phyloP scores from a whole-genome alignment of 1,284 basidiomycete genomes.

The Boletus smithii region DNA sequence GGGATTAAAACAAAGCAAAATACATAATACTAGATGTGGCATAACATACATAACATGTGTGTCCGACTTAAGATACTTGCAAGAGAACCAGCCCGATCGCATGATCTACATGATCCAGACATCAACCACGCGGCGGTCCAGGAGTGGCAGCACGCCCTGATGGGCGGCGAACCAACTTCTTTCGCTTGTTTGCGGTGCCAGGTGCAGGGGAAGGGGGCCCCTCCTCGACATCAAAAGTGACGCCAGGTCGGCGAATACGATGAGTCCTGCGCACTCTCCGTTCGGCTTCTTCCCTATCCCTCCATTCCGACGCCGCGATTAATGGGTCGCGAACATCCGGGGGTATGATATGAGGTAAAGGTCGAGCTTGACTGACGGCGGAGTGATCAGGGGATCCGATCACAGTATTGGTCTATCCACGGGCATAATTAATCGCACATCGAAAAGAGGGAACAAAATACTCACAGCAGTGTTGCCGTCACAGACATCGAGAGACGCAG shows the following conservation, averaged over 20 bases:
- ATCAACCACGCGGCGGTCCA: slow-evolving; percentile 23
- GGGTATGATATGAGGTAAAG: slow-evolving; percentile 49
- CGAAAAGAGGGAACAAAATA: slow-evolving; percentile 10
- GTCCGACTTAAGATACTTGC: slow-evolving; percentile 26
- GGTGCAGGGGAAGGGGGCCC: slow-evolving; percentile 39
- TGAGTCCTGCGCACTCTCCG: slow-evolving; percentile 39
- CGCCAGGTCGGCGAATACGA: slow-evolving; percentile 60
- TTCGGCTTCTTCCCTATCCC: slow-evolving; percentile 47
- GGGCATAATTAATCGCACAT: slow-evolving; percentile 12
- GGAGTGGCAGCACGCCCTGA: slow-evolving; percentile 30
- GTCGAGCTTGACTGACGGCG: slow-evolving; percentile 47
- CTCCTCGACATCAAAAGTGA: slow-evolving; percentile 64
- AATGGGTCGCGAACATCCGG: slow-evolving; percentile 62
- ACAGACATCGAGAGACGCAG: slow-evolving; percentile 68
- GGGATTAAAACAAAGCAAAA: slow-evolving; percentile 11
- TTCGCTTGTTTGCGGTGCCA: slow-evolving; percentile 24
- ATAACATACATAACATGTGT: slow-evolving; percentile 32
- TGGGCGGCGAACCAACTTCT: slow-evolving; percentile 31
- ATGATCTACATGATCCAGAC: background rate
- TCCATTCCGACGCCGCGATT: slow-evolving; percentile 64
- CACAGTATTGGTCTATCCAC: slow-evolving; percentile 58
- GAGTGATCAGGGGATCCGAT: slow-evolving; percentile 73
- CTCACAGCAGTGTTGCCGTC: slow-evolving; percentile 69
- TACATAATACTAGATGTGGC: slow-evolving; percentile 30
- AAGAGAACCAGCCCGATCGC: slow-evolving; percentile 4